These are phyloP conservation scores for Populus trichocarpa DNA, from an alignment of 441 rosid genomes.

Conservation along the genomic window DNA sequence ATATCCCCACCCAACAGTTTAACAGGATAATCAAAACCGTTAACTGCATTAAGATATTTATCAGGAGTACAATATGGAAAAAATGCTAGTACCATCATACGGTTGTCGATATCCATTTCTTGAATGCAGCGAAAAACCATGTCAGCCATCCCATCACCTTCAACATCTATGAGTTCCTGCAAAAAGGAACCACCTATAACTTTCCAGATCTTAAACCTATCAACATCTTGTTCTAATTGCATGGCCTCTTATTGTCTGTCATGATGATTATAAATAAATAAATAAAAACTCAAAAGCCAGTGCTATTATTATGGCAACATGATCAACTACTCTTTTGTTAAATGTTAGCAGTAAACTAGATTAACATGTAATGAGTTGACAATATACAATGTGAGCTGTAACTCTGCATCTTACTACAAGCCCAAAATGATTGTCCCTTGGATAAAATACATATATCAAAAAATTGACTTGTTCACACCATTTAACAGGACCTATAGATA, in stretches of 20 bases:
- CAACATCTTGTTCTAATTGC: not conserved
- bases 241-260: not conserved
- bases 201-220: conserved; percentile 5
- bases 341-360: not conserved
- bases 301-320: not conserved
- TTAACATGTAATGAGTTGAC: not conserved
- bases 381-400: not conserved
- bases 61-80: not conserved
- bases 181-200: conserved; percentile 10
- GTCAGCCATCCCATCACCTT: conserved; percentile 99
- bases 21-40: not conserved
- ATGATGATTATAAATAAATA: not conserved
- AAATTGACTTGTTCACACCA: not conserved
- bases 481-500: not conserved
- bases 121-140: conserved; percentile 99
- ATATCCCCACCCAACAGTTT: not conserved
- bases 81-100: conserved; percentile 67
- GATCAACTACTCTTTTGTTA: not conserved
- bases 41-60: not conserved
- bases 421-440: not conserved
- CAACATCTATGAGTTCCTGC: conserved; percentile 96
- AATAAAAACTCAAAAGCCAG: not conserved
- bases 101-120: conserved; percentile 99
- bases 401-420: not conserved
- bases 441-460: not conserved